Evolutionary conservation across 768 basidiomycete species (phyloP).

Genomic region (Rubroboletus satanas): DNA sequence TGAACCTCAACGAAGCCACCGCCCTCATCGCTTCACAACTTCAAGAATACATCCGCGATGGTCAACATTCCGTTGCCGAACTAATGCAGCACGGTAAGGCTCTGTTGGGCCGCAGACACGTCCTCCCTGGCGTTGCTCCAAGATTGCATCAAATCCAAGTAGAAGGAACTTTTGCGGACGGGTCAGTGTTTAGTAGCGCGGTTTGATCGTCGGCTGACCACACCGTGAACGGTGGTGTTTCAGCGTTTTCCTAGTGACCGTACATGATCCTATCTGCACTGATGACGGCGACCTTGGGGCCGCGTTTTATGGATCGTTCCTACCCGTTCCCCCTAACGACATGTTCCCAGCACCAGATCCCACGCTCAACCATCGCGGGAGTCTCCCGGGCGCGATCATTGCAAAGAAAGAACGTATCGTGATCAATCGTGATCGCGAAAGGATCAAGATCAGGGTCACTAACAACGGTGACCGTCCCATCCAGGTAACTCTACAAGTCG

Average conservation of each 20-base stretch:
- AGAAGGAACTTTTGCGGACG: conserved; percentile 87
- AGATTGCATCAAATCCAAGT: conserved; percentile 88
- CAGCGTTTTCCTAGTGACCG: conserved; percentile 88
- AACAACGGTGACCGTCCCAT: conserved; percentile 94
- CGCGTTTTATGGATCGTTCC: conserved; percentile 94
- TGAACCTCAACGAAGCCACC: conserved; percentile 85
- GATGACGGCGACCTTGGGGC: conserved; percentile 70
- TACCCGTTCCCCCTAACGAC: conserved; percentile 69
- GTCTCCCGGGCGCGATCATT: conserved; percentile 74
- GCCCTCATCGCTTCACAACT: conserved; percentile 90
- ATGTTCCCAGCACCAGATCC: conserved; percentile 58
- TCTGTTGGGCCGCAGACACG: conserved; percentile 84
- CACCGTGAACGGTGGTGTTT: not conserved
- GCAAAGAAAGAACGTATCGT: conserved; percentile 59
- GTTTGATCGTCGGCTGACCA: not conserved
- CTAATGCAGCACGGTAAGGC: conserved; percentile 93
- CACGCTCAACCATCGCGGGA: conserved; percentile 47
- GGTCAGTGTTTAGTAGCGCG: conserved; percentile 43
- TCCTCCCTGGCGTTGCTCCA: conserved; percentile 73
- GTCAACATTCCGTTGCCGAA: conserved; percentile 75
- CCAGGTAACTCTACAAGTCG: conserved; percentile 50
- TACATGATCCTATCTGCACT: conserved; percentile 91
- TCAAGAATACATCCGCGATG: conserved; percentile 94
- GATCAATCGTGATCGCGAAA: conserved; percentile 71
- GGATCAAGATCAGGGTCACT: conserved; percentile 69